Conservation (phyloP, 495 filamentous ascomycete genomes). For the Articulospora tetracladia region DNA sequence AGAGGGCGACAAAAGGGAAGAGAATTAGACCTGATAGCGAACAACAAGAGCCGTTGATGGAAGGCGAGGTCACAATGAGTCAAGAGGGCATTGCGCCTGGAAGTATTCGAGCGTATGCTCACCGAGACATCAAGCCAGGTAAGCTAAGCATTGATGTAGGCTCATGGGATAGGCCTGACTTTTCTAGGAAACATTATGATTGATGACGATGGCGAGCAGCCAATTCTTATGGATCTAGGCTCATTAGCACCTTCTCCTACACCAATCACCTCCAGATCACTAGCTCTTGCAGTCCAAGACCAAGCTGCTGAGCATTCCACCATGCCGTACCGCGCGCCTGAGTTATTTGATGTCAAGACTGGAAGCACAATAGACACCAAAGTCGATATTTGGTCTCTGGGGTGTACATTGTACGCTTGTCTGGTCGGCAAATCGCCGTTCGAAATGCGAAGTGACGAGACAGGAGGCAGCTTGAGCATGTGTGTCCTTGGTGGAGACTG, state of each 20-base stretch:
- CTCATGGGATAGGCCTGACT: not conserved
- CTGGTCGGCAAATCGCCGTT: conserved; percentile 95
- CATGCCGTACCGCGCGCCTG: conserved; percentile 96
- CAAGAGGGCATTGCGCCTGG: conserved; percentile 72
- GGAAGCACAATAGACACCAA: conserved; percentile 91
- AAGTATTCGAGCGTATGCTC: conserved; percentile 77
- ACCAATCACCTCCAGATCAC: conserved; percentile 86
- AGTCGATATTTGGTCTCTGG: conserved; percentile 96
- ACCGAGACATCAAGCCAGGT: conserved; percentile 98
- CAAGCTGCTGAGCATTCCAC: conserved; percentile 93
- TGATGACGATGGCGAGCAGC: conserved; percentile 74
- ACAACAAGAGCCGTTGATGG: conserved; percentile 79
- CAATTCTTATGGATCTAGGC: conserved; percentile 98
- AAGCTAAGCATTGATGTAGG: conserved; percentile 17
- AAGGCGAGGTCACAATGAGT: conserved; percentile 68
- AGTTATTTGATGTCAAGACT: conserved; percentile 97
- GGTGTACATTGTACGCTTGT: conserved; percentile 94
- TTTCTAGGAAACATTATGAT: conserved; percentile 91
- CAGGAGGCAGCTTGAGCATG: conserved; percentile 86
- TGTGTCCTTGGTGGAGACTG: conserved; percentile 90
- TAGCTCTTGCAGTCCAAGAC: conserved; percentile 89
- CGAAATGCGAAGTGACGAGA: conserved; percentile 92
- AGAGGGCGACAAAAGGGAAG: conserved; percentile 32
- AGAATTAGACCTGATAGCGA: conserved; percentile 64
- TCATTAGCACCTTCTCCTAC: conserved; percentile 85